Evolutionary conservation across 2,329 filamentous ascomycete species (phyloP), one percentile per base, ranked within the genome.

Genomic region (Claviceps sorghi): DNA sequence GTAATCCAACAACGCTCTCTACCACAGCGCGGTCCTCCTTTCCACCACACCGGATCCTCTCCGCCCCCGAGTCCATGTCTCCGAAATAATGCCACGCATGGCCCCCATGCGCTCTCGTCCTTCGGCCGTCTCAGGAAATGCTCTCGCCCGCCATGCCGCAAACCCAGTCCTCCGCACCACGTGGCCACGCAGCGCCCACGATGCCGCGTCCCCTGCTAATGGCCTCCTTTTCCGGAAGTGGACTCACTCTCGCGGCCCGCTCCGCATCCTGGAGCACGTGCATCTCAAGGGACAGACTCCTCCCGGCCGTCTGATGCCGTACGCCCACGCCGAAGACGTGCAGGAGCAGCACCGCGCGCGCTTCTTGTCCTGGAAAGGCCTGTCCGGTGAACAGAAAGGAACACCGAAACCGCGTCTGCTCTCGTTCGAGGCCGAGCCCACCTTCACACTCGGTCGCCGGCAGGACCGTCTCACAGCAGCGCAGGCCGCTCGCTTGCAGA

Each of bases 361-460:
- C 1, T 62, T 69, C 40, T 61, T 71, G 29, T 55, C 57, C n/a
- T 69, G 65, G 63, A 70, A 69, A 48, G 58, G 57, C 54, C 52
- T 60, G 47, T 26, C 59, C 21, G 49, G 60, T 19, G 49, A 56
- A 34, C 38, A 58, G 22, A 49, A 57, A 15, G 47, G 46, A 29
- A 49, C 13, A 13, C 53, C 48, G 9, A 49, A 19, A 15, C 86
- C 88, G 29, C 81, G 79, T 34, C 74, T 97, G 57, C 74, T 97
- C 56, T 89, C 88, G 57, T 93, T 95, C 67, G 83, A 87, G 51
- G 86, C 89, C 48, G 71, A 76, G 36, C 88, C 90, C 1, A 88
- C 89, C 47, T 96, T 93, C 69, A 96, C 91, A 15, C 85, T 90
- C 58, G 93, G 93, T 52, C 84, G 91, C 6, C 85, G 93, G 34